Evolutionary conservation across 2,329 filamentous ascomycete genomes (phyloP).

Genomic region (Metarhizium sp.): DNA sequence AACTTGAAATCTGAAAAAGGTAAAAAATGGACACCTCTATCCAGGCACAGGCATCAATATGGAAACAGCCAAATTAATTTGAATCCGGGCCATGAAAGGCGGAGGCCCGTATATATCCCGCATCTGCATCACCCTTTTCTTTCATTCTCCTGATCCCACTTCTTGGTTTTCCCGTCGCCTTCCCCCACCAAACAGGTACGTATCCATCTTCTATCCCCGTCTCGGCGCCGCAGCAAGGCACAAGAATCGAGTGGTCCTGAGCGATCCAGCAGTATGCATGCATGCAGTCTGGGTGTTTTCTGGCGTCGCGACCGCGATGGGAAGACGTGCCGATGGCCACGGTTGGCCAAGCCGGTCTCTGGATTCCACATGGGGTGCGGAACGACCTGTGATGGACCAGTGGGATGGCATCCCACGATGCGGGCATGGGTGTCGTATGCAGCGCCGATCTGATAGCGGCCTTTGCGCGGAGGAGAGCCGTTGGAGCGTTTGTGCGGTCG

Average conservation of each 20-base stretch:
- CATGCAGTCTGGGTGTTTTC: not conserved
- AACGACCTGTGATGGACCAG: not conserved
- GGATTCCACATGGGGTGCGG: slow-evolving; percentile 1
- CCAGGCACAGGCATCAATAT: not conserved
- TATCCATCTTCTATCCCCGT: not conserved
- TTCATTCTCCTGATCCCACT: not conserved
- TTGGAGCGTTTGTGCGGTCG: not conserved
- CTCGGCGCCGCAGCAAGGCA: not conserved
- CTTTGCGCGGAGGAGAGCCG: not conserved
- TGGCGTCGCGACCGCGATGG: slow-evolving; percentile 11
- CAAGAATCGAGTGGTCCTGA: slow-evolving; percentile 14
- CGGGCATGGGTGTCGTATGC: not conserved
- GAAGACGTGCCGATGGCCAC: slow-evolving; percentile 7
- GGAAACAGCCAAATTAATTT: not conserved
- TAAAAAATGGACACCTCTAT: not conserved
- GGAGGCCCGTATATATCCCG: not conserved
- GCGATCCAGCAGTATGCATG: not conserved
- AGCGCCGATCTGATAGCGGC: not conserved
- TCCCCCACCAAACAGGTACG: not conserved
- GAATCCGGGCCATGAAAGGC: not conserved
- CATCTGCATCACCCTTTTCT: not conserved
- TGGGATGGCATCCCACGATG: not conserved
- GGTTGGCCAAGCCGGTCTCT: slow-evolving; percentile 3
- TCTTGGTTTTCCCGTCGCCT: slow-evolving; percentile 1
- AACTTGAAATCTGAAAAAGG: too few species aligned